Base-by-base conservation (phyloP, 2,329 filamentous ascomycete species). In the Paraphaeosphaeria sporulosa region DNA sequence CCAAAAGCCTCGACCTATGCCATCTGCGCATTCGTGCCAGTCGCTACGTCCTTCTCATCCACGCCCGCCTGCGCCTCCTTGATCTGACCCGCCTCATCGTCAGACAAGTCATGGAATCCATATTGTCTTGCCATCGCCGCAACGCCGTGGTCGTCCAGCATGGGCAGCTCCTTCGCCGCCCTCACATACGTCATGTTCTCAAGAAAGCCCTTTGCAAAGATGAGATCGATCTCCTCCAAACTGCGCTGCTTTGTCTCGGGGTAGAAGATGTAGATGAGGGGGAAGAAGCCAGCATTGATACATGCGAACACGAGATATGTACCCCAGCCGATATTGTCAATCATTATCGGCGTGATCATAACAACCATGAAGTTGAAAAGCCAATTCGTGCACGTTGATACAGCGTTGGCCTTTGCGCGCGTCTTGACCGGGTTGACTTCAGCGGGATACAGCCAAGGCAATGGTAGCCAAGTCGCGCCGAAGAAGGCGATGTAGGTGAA, bases 401-500 rank as follows among this genome's bases (percentile, higher is more conserved):
- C 75, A 1, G 84, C 83, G 69, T 85, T 86, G 43, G 83, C 84
- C 76, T 85, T 85, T 43, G 83, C 82, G 51, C 84, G 80, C 7
- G 83, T 86, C 73, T 83, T 83, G 71, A 85, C 80, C 7, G 84
- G 84, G 57, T 83, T 85, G 68, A 85, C 76, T 63, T 85, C 85
- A 50, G 84, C 81, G 0, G 83, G 72, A 63, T 76, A 87, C 74
- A 77, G 65, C 87, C 87, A 90, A 0, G 87, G 87, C 25, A 89
- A 81, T 17, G 87, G 87, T 7, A 89, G 73, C 83, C 86, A 89
- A 0, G 86, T 87, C 0, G 87, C 87, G 36, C 88, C 89, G 64
- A 90, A 90, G 57, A 87, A 88, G 4, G 87, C 86, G 68, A 90
- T 90, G 76, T 90, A 91, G 2, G 87, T 83, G 77, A 91, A 91